Evolutionary conservation across 768 basidiomycete species (phyloP), one percentile per base, ranked within the genome.

Genomic region (Kwoniella botswanensis): DNA sequence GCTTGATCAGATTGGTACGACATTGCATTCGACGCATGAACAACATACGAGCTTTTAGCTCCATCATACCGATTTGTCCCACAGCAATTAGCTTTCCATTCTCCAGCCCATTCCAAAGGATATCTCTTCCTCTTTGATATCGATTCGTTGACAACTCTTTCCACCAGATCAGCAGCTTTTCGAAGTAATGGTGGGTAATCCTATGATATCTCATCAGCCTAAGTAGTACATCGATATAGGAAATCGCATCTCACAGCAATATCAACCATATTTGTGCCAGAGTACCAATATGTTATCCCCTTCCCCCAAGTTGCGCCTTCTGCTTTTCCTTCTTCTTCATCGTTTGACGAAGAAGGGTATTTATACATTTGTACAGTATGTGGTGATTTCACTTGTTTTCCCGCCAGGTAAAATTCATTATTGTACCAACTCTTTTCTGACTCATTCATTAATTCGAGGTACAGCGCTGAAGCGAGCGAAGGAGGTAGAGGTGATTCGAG

Each of bases 51-150:
- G 64, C 79, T 79, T 43, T 68, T 75, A 0, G 76, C 78, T 5
- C 84, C 84, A 57, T 82, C 78, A 58, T 84, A 84, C 43, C 82
- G 72, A 71, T 84, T 84, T 29, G 79, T 74, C 3, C 80, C 84
- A 43, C 82, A 82, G 1, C 81, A 72, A 57, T 78, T 81, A 9
- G 84, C 82, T 53, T 61, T 70, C 84, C 84, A 84, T 1, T 53
- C 24, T 1, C 84, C 84, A 5, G 71, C 74, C 66, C 73, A 84
- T 73, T 84, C 84, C 1, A 68, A 56, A 1, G 74, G 70, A 67
- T 76, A 82, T 24, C 82, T 66, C 7, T 56, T 54, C 18, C 80
- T 66, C 12, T 54, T 29, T 5, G 13, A 54, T 22, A 83, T 44
- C 15, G 77, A 68, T 4, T 67, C 71, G 69, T 84, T 84, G 58